These are phyloP conservation scores for Coleophoma cylindrospora DNA, from an alignment of 2,329 filamentous ascomycete genomes.

Conservation along the genomic window DNA sequence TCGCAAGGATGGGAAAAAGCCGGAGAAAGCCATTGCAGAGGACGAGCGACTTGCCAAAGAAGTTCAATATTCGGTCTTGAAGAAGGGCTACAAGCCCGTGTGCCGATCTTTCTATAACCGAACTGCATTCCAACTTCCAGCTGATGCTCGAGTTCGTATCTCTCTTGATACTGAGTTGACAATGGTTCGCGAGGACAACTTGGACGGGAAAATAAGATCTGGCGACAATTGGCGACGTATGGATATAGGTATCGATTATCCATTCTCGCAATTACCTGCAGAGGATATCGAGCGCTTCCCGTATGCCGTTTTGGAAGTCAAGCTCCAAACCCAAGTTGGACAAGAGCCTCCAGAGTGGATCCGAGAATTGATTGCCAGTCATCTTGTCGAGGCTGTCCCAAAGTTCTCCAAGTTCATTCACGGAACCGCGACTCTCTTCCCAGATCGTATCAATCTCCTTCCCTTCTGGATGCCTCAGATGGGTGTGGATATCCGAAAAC, in stretches of 20 bases:
- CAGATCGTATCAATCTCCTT: slow-evolving; percentile 78
- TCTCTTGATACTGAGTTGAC: slow-evolving; percentile 94
- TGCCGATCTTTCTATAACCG: slow-evolving; percentile 97
- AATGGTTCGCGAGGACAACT: slow-evolving; percentile 92
- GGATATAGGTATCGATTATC: slow-evolving; percentile 96
- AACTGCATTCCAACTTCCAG: slow-evolving; percentile 94
- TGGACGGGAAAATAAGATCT: slow-evolving; percentile 70
- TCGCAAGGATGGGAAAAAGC: slow-evolving; percentile 91
- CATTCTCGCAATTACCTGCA: slow-evolving; percentile 81
- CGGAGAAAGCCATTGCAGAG: slow-evolving; percentile 83
- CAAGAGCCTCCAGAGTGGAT: slow-evolving; percentile 97
- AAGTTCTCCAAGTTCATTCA: slow-evolving; percentile 99
- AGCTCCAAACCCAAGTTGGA: slow-evolving; percentile 91
- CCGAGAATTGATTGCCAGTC: slow-evolving; percentile 83
- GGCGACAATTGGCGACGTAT: slow-evolving; percentile 94
- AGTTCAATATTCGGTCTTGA: slow-evolving; percentile 88
- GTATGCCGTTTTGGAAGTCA: slow-evolving; percentile 94
- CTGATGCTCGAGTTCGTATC: slow-evolving; percentile 92
- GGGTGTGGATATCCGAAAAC: slow-evolving; percentile 95
- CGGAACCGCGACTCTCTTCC: slow-evolving; percentile 83
- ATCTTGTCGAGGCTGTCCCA: slow-evolving; percentile 96
- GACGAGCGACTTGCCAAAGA: slow-evolving; percentile 87
- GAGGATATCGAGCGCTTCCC: slow-evolving; percentile 89
- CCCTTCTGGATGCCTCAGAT: slow-evolving; percentile 99
- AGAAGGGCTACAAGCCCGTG: slow-evolving; percentile 80